Conservation (phyloP, 1,139 yeast species). For the Debaryomycetaceae sp. region DNA sequence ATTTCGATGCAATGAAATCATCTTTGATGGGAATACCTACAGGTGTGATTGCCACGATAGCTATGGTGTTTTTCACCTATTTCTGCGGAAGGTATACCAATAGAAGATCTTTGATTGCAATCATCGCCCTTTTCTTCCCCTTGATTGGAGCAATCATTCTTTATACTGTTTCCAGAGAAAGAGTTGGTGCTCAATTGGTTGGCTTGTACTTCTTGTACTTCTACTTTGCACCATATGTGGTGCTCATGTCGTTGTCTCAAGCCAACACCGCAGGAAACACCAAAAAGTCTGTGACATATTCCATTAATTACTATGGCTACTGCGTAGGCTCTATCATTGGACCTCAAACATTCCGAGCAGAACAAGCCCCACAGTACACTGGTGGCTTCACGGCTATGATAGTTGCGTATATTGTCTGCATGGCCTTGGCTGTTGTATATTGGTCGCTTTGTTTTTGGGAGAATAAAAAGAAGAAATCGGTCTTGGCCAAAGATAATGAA, state of each 20-base stretch:
- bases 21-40: constrained; percentile 23
- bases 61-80: constrained; percentile 15
- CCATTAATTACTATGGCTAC: constrained; percentile 20
- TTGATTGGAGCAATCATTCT: constrained; percentile 17
- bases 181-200: constrained; percentile 17
- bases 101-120: constrained; percentile 13
- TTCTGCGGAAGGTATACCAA: constrained; percentile 13
- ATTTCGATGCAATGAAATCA: constrained; percentile 17
- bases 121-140: constrained; percentile 14
- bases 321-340: constrained; percentile 29
- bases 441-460: constrained; percentile 22
- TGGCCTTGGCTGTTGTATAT: constrained; percentile 19
- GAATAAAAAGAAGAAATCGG: constrained; percentile 16
- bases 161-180: constrained; percentile 11
- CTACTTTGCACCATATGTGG: constrained; percentile 23
- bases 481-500: constrained; percentile 7
- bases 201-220: constrained; percentile 22
- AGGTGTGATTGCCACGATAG: constrained; percentile 19
- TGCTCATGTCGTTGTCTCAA: constrained; percentile 21
- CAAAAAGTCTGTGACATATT: constrained; percentile 18
- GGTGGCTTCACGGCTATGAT: constrained; percentile 22
- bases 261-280: constrained; percentile 27
- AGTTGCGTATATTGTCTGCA: constrained; percentile 20
- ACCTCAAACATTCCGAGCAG: constrained; percentile 25
- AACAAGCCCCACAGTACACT: constrained; percentile 15